phyloP scores from a whole-genome alignment of 1,284 basidiomycete species.

The Rugosomyces carneus region DNA sequence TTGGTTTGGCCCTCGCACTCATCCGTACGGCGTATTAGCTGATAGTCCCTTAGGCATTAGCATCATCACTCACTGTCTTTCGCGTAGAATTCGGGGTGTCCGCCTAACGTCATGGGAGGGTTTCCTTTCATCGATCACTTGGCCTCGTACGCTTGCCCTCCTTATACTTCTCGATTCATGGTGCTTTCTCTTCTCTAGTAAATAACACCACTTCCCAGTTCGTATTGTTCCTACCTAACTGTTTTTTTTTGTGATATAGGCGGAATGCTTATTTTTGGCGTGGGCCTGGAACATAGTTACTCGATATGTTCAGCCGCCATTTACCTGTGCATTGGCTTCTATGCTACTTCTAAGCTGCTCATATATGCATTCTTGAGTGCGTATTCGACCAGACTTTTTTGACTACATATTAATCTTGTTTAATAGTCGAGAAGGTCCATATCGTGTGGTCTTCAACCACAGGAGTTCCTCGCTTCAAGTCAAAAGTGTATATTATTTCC shows the following conservation, averaged over 20 bases:
- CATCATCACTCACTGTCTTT: slow-evolving; percentile 30
- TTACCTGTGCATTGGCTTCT: slow-evolving; percentile 29
- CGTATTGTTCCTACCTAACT: too few relatives aligned
- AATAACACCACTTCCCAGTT: background rate
- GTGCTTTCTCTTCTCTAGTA: slow-evolving; percentile 30
- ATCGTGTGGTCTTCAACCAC: slow-evolving; percentile 27
- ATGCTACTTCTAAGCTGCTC: slow-evolving; percentile 20
- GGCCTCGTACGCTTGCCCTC: slow-evolving; percentile 25
- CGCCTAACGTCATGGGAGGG: slow-evolving; percentile 20
- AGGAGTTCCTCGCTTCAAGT: slow-evolving; percentile 23
- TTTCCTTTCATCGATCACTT: slow-evolving; percentile 22
- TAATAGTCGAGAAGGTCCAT: slow-evolving; percentile 31
- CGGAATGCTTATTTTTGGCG: slow-evolving; percentile 28
- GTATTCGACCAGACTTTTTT: slow-evolving; percentile 2
- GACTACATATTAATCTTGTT: background rate
- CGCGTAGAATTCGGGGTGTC: slow-evolving; percentile 21
- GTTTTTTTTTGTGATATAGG: slow-evolving; percentile 16
- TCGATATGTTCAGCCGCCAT: slow-evolving; percentile 27
- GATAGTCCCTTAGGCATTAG: slow-evolving; percentile 26
- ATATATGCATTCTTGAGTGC: slow-evolving; percentile 25
- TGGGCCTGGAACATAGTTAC: slow-evolving; percentile 26
- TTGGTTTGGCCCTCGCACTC: slow-evolving; percentile 15
- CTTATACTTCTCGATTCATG: slow-evolving; percentile 32
- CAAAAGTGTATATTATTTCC: slow-evolving; percentile 27
- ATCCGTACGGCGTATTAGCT: background rate